A percentile compares a stretch with the other conserved stretches of the same genome.
Evolutionary conservation across 2,329 filamentous ascomycete species (phyloP).

Genomic region (Epichloe bromicola): DNA sequence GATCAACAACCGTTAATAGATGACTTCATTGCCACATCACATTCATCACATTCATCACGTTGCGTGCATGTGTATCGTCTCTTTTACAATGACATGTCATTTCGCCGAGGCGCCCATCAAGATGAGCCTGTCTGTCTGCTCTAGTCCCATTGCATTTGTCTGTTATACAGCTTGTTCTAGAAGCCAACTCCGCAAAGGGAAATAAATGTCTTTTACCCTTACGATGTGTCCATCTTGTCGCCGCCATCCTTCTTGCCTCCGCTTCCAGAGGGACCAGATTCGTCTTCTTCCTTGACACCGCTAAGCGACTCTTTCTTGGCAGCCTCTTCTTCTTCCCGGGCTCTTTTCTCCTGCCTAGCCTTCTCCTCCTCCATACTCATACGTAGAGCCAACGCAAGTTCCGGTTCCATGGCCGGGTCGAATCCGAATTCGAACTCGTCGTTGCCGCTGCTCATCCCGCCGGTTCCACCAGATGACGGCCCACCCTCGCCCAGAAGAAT

Average conservation of each 20-base stretch:
- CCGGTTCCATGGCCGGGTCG: constrained; percentile 83
- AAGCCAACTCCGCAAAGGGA: constrained; percentile 5
- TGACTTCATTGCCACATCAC: not conserved
- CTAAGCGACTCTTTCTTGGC: constrained; percentile 66
- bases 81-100: no score
- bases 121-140: not conserved
- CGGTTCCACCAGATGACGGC: constrained; percentile 28
- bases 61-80: no score
- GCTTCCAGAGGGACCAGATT: constrained; percentile 40
- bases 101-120: no score
- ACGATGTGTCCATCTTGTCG: constrained; percentile 85
- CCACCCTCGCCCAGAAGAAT: constrained; percentile 77
- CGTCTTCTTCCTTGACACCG: constrained; percentile 68
- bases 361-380: constrained; percentile 99
- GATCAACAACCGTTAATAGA: constrained; percentile 43
- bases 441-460: constrained; percentile 46
- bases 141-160: not conserved
- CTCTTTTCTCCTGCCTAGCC: constrained; percentile 77
- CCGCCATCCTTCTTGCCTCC: constrained; percentile 25
- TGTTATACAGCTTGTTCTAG: constrained; percentile 21
- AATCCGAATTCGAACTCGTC: constrained; percentile 67
- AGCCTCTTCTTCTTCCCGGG: constrained; percentile 59
- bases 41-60: not conserved
- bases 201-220: constrained; percentile 17
- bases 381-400: constrained; percentile 82